Conservation (phyloP, 306 rosid species). For the Begonia fuchsioides region DNA sequence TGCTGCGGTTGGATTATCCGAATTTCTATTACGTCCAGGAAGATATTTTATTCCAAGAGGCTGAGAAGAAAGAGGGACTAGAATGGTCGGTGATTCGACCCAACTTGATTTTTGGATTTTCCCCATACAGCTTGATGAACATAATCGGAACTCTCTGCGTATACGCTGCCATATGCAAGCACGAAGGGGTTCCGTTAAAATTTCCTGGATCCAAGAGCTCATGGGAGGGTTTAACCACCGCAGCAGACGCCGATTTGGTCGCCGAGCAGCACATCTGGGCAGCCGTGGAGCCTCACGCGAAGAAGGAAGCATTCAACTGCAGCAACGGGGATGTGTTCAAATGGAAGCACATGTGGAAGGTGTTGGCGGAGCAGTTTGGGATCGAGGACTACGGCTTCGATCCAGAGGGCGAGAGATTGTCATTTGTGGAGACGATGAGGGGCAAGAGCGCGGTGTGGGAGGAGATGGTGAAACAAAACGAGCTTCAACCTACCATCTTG, state of each 20-base stretch:
- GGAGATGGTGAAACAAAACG: conserved; percentile 36
- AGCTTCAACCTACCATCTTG: conserved; percentile 21
- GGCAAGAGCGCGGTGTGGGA: conserved; percentile 45
- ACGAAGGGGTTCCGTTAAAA: conserved; percentile 29
- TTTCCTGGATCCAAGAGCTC: conserved; percentile 35
- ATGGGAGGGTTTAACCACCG: conserved; percentile 29
- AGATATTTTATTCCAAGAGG: conserved; percentile 33
- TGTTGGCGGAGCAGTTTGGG: conserved; percentile 45
- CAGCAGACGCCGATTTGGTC: conserved; percentile 50
- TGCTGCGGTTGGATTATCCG: conserved; percentile 30
- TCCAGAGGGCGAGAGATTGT: conserved; percentile 13
- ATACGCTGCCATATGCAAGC: conserved; percentile 55
- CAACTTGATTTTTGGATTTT: conserved; percentile 31
- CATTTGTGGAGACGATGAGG: conserved; percentile 30
- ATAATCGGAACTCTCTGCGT: conserved; percentile 27
- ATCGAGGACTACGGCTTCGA: conserved; percentile 46
- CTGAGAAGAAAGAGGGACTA: conserved; percentile 29
- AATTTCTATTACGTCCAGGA: conserved; percentile 46
- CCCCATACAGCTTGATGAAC: conserved; percentile 53
- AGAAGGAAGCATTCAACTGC: conserved; percentile 37
- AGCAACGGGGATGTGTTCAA: conserved; percentile 41
- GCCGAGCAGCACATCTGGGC: conserved; percentile 74
- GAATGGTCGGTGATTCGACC: conserved; percentile 48
- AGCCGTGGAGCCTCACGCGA: conserved; percentile 45
- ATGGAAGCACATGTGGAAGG: conserved; percentile 56